Percentiles rank a stretch among this genome's conserved stretches.
Conservation (phyloP, 768 basidiomycete species). For the Leccinum pellstonianum region DNA sequence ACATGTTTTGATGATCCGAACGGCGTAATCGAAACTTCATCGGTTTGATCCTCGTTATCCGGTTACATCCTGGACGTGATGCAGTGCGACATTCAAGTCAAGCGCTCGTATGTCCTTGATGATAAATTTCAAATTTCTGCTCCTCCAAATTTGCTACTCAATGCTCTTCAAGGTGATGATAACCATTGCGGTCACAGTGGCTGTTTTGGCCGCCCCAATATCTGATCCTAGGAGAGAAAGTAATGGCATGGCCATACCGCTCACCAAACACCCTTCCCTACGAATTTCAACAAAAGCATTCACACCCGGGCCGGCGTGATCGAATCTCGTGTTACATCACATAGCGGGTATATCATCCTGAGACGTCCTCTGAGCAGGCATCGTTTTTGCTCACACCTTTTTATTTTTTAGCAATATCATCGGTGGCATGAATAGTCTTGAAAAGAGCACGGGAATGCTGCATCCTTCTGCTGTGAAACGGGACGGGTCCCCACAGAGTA, state of each 20-base stretch:
- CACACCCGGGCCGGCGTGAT: neutral
- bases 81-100: too few relatives aligned
- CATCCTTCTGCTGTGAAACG: neutral
- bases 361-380: neutral
- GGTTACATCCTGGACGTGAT: too few relatives aligned
- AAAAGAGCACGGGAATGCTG: neutral
- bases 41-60: too few relatives aligned
- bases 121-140: too few relatives aligned
- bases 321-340: neutral
- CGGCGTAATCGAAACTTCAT: too few relatives aligned
- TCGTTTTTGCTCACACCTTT: too few relatives aligned
- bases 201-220: constrained; percentile 1
- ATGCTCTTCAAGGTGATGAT: too few relatives aligned
- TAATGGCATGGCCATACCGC: constrained; percentile 1
- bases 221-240: neutral
- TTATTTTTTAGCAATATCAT: neutral
- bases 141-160: too few relatives aligned
- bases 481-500: neutral
- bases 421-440: neutral
- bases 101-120: too few relatives aligned
- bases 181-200: neutral
- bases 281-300: constrained; percentile 3
- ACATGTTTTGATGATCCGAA: too few relatives aligned
- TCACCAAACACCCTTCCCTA: constrained; percentile 2
- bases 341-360: constrained; percentile 4